phyloP scores from a whole-genome alignment of 257 asterid species.

The Penstemon eatonii region DNA sequence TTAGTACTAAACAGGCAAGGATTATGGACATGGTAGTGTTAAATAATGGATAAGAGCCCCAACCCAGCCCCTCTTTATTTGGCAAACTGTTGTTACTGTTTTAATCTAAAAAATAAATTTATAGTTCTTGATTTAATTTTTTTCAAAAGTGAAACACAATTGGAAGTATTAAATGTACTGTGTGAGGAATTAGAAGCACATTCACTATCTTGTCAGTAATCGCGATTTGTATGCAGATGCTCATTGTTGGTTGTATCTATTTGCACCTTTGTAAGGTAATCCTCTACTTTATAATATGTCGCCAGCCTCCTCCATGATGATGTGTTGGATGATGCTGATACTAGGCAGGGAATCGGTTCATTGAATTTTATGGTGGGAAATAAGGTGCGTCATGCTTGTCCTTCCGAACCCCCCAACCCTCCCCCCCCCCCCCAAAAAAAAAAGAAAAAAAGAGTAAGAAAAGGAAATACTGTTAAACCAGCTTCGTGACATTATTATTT shows the following conservation, averaged over 20 bases:
- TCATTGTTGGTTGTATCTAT: background rate
- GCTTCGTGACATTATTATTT: conserved; percentile 3
- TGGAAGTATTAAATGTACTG: too few relatives aligned
- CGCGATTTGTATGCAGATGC: conserved; percentile 4
- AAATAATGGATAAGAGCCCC: too few relatives aligned
- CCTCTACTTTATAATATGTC: conserved; percentile 48
- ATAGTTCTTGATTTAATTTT: too few relatives aligned
- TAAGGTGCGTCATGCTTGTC: conserved; percentile 53
- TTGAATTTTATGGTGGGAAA: conserved; percentile 89
- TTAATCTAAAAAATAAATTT: too few relatives aligned
- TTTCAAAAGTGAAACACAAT: too few relatives aligned
- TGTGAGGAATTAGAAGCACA: background rate
- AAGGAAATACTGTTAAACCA: background rate
- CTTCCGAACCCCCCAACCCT: background rate
- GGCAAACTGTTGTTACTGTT: too few relatives aligned
- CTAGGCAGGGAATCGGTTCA: conserved; percentile 88
- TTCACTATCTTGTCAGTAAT: background rate
- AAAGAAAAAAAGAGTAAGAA: too few relatives aligned
- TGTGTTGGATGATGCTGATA: conserved; percentile 96
- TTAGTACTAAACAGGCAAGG: conserved; percentile 9
- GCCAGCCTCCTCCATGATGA: conserved; percentile 99
- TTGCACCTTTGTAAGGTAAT: conserved; percentile 20
- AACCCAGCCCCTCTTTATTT: too few relatives aligned
- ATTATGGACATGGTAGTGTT: background rate
- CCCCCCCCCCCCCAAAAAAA: background rate